phyloP scores from a whole-genome alignment of 140 eudicot species.

The Senecio squalidus region DNA sequence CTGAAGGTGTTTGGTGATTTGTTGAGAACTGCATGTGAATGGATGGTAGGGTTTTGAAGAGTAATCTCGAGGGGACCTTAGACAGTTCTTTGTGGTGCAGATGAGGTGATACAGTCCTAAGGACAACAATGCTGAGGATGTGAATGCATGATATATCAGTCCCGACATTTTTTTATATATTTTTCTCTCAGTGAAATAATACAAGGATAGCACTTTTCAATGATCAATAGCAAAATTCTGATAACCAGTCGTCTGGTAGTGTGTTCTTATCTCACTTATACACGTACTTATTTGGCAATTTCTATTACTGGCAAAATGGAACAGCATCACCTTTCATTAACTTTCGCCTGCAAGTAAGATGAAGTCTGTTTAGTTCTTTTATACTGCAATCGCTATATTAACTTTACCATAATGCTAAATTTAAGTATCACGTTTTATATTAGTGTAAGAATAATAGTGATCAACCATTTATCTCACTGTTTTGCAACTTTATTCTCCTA shows the following conservation, averaged over 20 bases:
- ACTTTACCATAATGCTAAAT: constrained; percentile 1
- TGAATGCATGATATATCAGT: constrained; percentile 48
- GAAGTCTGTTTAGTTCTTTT: background rate
- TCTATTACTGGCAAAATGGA: constrained; percentile 5
- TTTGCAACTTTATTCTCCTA: no score
- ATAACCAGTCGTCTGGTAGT: background rate
- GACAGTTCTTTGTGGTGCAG: constrained; percentile 56
- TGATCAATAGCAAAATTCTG: background rate
- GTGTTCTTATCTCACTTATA: background rate
- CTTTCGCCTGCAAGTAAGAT: constrained; percentile 25
- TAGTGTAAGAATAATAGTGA: background rate
- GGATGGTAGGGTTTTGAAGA: constrained; percentile 76
- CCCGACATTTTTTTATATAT: constrained; percentile 41
- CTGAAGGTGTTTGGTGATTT: constrained; percentile 37
- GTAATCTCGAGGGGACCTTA: constrained; percentile 69
- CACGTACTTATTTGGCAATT: background rate
- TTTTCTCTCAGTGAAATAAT: background rate
- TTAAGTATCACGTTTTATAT: background rate
- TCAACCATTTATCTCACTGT: background rate
- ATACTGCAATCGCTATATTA: background rate
- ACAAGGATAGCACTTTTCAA: background rate
- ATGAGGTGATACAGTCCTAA: constrained; percentile 78
- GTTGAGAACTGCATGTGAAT: constrained; percentile 19
- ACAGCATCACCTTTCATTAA: constrained; percentile 10
- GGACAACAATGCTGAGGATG: constrained; percentile 46